These are phyloP conservation scores for Zygosaccharomyces bailii DNA, from an alignment of 805 yeast genomes.

Conservation along the genomic window DNA sequence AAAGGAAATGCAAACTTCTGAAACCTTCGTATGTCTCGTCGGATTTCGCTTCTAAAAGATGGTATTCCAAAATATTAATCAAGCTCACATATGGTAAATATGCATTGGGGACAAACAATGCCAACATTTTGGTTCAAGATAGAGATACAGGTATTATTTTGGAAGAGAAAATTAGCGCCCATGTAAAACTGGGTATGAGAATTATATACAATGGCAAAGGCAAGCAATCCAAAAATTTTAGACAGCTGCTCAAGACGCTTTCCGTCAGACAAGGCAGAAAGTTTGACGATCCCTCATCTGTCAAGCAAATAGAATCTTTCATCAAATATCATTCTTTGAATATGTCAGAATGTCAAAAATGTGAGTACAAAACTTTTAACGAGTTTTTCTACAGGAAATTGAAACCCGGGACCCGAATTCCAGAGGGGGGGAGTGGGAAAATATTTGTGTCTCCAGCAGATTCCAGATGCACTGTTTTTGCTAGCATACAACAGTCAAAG, in stretches of 20 bases:
- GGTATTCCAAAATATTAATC: constrained; percentile 81
- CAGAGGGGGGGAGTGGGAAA: constrained; percentile 52
- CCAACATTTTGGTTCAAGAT: constrained; percentile 92
- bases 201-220: constrained; percentile 74
- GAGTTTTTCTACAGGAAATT: constrained; percentile 83
- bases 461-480: constrained; percentile 73
- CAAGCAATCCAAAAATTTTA: constrained; percentile 53
- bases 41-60: constrained; percentile 76
- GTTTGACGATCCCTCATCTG: constrained; percentile 70
- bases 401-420: constrained; percentile 64
- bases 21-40: constrained; percentile 73
- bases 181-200: constrained; percentile 83
- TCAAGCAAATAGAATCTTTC: constrained; percentile 66
- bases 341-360: constrained; percentile 62
- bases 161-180: constrained; percentile 90
- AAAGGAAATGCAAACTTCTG: constrained; percentile 59
- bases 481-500: constrained; percentile 57
- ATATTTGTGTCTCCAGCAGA: constrained; percentile 81
- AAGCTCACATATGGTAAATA: constrained; percentile 87
- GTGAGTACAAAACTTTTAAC: constrained; percentile 66
- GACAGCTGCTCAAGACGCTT: constrained; percentile 57
- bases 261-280: constrained; percentile 80
- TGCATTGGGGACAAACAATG: constrained; percentile 82
- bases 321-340: constrained; percentile 80
- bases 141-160: constrained; percentile 81